Percentiles rank a stretch among this genome's conserved stretches.
Evolutionary conservation across 768 basidiomycete species (phyloP).

Genomic region (Pholiota microspora): DNA sequence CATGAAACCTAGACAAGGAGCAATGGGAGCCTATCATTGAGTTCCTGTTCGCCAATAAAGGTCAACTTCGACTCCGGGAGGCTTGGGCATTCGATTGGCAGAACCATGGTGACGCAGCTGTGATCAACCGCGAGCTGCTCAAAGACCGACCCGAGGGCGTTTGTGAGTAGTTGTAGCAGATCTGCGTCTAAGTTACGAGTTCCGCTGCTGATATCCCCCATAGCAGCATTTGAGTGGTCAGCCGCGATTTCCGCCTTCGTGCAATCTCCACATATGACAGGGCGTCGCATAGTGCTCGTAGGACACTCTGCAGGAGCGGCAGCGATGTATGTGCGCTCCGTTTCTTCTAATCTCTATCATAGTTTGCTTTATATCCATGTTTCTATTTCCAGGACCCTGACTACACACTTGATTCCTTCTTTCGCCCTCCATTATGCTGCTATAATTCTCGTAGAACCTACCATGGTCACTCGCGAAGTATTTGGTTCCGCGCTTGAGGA

Average conservation of each 20-base stretch:
- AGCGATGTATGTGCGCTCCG: conserved; percentile 29
- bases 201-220: too few species aligned
- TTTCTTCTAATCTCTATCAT: background rate
- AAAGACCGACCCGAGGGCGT: conserved; percentile 29
- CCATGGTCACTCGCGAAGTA: conserved; percentile 35
- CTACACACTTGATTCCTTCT: conserved; percentile 30
- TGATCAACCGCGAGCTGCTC: conserved; percentile 37
- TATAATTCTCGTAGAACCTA: conserved; percentile 45
- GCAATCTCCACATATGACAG: background rate
- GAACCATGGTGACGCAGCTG: conserved; percentile 47
- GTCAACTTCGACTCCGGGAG: conserved; percentile 32
- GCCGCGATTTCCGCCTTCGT: background rate
- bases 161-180: conserved; percentile 26
- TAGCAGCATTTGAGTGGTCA: conserved; percentile 39
- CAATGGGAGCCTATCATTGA: conserved; percentile 51
- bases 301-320: conserved; percentile 47
- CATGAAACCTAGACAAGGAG: conserved; percentile 60
- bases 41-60: conserved; percentile 29
- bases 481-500: conserved; percentile 36
- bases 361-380: background rate
- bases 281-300: conserved; percentile 35
- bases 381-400: conserved; percentile 30
- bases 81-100: conserved; percentile 53
- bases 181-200: too few species aligned
- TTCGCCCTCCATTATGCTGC: conserved; percentile 28